These are phyloP conservation scores for Blastosporella zonata DNA, from an alignment of 1,284 basidiomycete species.

Conservation along the genomic window DNA sequence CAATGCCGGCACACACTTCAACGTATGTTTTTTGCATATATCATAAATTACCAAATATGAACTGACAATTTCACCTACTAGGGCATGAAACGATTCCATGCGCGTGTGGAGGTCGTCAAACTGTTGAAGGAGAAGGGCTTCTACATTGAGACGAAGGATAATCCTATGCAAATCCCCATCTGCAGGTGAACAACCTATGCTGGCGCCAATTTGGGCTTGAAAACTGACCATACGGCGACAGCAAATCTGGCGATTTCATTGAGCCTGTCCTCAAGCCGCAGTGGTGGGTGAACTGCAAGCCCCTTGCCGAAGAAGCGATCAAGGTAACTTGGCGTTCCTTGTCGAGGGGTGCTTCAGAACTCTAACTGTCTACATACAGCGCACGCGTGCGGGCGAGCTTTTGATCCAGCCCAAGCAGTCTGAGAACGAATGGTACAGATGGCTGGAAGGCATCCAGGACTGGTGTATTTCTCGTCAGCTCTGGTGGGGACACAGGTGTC, in stretches of 20 bases:
- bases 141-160: slow-evolving; percentile 92
- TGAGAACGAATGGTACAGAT: slow-evolving; percentile 94
- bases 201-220: neutral
- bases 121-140: slow-evolving; percentile 84
- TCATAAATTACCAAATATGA: neutral
- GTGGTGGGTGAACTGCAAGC: slow-evolving; percentile 98
- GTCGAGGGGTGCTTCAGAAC: neutral
- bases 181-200: slow-evolving; percentile 56
- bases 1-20: slow-evolving; percentile 82
- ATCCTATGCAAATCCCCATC: slow-evolving; percentile 92
- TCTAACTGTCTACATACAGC: slow-evolving; percentile 47
- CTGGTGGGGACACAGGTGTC: slow-evolving; percentile 99
- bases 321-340: slow-evolving; percentile 44
- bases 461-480: slow-evolving; percentile 99
- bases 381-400: slow-evolving; percentile 84
- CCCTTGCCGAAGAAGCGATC: slow-evolving; percentile 88
- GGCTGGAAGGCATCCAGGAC: slow-evolving; percentile 96
- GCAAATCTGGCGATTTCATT: slow-evolving; percentile 95
- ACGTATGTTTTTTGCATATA: slow-evolving; percentile 37
- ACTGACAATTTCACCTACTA: slow-evolving; percentile 28
- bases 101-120: slow-evolving; percentile 82
- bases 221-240: slow-evolving; percentile 26
- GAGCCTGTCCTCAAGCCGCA: slow-evolving; percentile 97
- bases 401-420: slow-evolving; percentile 81
- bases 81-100: slow-evolving; percentile 98